phyloP scores from a whole-genome alignment of 352 stramenopile species.

The Phytopythium cucurbitacearum region DNA sequence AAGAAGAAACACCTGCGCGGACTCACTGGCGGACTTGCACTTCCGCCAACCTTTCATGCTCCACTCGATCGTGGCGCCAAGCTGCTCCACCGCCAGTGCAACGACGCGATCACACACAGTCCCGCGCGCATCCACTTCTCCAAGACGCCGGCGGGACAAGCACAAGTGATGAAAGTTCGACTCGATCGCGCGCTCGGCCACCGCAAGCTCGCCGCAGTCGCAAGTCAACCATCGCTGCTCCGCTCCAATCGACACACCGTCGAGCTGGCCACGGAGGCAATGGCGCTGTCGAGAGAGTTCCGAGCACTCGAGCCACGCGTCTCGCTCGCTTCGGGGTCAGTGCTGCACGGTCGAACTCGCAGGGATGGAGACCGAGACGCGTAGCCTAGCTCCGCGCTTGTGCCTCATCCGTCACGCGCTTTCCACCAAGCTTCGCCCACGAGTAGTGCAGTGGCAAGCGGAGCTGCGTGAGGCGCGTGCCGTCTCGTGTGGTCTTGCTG shows the following conservation, averaged over 20 bases:
- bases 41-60: conserved; percentile 22
- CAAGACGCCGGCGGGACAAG: conserved; percentile 28
- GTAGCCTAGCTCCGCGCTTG: conserved; percentile 13
- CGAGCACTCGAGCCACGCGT: conserved; percentile 9
- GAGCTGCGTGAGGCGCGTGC: conserved; percentile 67
- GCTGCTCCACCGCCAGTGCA: conserved; percentile 51
- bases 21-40: conserved; percentile 31
- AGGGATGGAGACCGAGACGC: neutral
- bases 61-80: conserved; percentile 32
- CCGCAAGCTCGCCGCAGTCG: conserved; percentile 8
- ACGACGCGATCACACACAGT: conserved; percentile 20
- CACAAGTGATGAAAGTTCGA: conserved; percentile 35
- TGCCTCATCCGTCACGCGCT: conserved; percentile 29
- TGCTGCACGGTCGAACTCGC: conserved; percentile 1
- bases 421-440: conserved; percentile 29
- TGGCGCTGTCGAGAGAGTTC: conserved; percentile 24
- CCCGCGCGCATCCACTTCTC: conserved; percentile 38
- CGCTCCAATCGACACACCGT: conserved; percentile 32
- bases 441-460: conserved; percentile 63
- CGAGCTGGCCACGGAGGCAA: conserved; percentile 21
- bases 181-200: conserved; percentile 38
- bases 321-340: neutral
- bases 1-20: conserved; percentile 39
- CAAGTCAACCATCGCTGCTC: conserved; percentile 21
- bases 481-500: conserved; percentile 61